Evolutionary conservation across 2,329 filamentous ascomycete genomes (phyloP).

Genomic region (Xylariaceae sp.): DNA sequence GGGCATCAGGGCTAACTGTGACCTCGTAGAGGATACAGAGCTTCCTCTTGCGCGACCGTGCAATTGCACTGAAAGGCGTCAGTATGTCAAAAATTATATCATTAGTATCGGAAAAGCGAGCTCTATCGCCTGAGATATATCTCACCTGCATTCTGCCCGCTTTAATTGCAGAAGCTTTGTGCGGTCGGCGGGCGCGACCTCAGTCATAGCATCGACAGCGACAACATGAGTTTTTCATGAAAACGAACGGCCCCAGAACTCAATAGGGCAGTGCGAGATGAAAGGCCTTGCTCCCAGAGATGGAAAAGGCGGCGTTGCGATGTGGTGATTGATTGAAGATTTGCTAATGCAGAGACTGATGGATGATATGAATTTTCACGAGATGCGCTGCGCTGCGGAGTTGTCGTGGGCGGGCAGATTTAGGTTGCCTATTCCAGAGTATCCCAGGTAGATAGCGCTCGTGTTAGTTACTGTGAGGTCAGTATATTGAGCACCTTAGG

Average conservation of each 20-base stretch:
- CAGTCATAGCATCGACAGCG: slow-evolving; percentile 72
- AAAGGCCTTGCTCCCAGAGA: slow-evolving; percentile 38
- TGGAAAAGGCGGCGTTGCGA: slow-evolving; percentile 46
- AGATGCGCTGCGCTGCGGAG: slow-evolving; percentile 25
- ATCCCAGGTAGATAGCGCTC: slow-evolving; percentile 17
- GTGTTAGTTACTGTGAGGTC: too few species aligned
- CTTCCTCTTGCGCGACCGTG: slow-evolving; percentile 88
- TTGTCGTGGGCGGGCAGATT: slow-evolving; percentile 19
- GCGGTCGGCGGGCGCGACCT: slow-evolving; percentile 70
- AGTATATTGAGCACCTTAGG: too few species aligned
- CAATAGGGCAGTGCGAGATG: slow-evolving; percentile 44
- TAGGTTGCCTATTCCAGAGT: slow-evolving; percentile 19
- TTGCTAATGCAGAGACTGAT: slow-evolving; percentile 26
- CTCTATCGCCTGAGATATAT: slow-evolving; percentile 51
- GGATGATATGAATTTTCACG: slow-evolving; percentile 34
- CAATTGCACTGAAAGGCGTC: slow-evolving; percentile 66
- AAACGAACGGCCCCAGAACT: slow-evolving; percentile 60
- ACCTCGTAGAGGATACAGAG: slow-evolving; percentile 83
- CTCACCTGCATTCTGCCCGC: slow-evolving; percentile 67
- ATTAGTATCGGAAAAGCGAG: slow-evolving; percentile 55
- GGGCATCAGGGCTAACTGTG: slow-evolving; percentile 71
- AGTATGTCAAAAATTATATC: slow-evolving; percentile 53
- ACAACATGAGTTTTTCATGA: slow-evolving; percentile 72
- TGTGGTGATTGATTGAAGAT: slow-evolving; percentile 41
- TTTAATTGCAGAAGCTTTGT: slow-evolving; percentile 70